Base-by-base conservation (phyloP, 495 filamentous ascomycete genomes). In the Trichocladium antarcticum region DNA sequence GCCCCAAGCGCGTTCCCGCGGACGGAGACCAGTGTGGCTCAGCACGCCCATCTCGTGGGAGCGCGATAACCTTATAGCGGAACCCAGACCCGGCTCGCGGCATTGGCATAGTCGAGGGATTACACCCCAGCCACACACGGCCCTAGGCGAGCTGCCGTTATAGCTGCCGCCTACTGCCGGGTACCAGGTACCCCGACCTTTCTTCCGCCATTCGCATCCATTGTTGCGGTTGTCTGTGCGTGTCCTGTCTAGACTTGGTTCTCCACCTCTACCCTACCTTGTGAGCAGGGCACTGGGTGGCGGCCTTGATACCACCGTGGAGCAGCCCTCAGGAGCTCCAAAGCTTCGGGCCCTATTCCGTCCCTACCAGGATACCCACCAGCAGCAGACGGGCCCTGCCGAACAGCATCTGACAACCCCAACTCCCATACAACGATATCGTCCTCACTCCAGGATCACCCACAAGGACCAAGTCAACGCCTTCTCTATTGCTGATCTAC, bases 201-300 rank as follows among this genome's bases (percentile, higher is more conserved):
- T 37, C 42, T 42, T 47, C 45, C 47, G 32, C 36, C 38, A 39
- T 45, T 43, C 35, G 51, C 49, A 47, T 54, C 53, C 51, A 56
- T 49, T 57, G 50, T 56, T 58, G 51, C 55, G 47, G 57, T 62
- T 62, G 63, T 57, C 61, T 58, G 62, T 66, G 62, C 67, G 60
- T 57, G 51, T 67, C 68, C 63, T 70, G 65, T 58, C 58, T 55
- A 63, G 59, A 54, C 53, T 71, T 72, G 67, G 71, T 65, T 61
- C n/a, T n/a, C 69, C 61, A 68, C 66, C 60, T 68, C 63, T 67
- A 64, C 69, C 67, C 67, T 68, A 67, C 66, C 58, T 42, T 55
- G 60, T 60, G 65, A 60, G 42, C 66, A 69, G 65, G 68, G 65
- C 62, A 55, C 63, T 67, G 61, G 59, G 61, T 58, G 56, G 56